Evolutionary conservation across 768 basidiomycete genomes (phyloP).

Genomic region (Peribolospora baueri): DNA sequence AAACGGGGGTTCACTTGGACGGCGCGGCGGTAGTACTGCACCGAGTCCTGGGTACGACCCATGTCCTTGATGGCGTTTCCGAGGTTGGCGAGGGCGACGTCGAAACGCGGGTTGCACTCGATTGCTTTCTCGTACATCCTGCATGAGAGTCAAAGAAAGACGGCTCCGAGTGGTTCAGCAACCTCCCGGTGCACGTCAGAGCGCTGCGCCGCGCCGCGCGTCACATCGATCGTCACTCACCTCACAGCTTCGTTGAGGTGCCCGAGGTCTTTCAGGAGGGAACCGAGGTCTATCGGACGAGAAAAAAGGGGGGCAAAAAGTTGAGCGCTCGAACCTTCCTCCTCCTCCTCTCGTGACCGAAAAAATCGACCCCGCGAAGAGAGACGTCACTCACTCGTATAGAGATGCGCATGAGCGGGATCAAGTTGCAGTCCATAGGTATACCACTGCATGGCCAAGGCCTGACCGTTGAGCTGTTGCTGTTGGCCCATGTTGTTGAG

Average conservation of each 20-base stretch:
- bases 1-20: conserved; percentile 25
- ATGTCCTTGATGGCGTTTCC: conserved; percentile 30
- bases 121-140: conserved; percentile 26
- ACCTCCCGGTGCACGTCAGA: background rate
- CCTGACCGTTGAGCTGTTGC: conserved; percentile 15
- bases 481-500: background rate
- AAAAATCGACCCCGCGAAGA: too few species aligned
- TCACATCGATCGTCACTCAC: conserved; percentile 15
- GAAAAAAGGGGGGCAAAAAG: too few species aligned
- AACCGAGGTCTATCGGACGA: conserved; percentile 18
- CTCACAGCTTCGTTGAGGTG: conserved; percentile 23
- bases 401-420: conserved; percentile 27
- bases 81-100: conserved; percentile 31
- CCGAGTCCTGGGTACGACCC: conserved; percentile 25
- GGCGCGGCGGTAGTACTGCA: conserved; percentile 27
- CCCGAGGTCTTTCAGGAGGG: conserved; percentile 29
- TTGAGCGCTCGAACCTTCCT: too few species aligned
- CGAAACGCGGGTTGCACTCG: conserved; percentile 25
- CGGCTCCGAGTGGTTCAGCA: background rate
- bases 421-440: conserved; percentile 26
- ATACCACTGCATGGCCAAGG: conserved; percentile 27
- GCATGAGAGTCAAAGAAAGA: background rate
- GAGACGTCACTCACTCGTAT: conserved; percentile 20
- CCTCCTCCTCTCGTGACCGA: too few species aligned
- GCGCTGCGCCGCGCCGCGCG: too few species aligned